phyloP scores from a whole-genome alignment of 441 rosid genomes.

The Lepidium campestre region DNA sequence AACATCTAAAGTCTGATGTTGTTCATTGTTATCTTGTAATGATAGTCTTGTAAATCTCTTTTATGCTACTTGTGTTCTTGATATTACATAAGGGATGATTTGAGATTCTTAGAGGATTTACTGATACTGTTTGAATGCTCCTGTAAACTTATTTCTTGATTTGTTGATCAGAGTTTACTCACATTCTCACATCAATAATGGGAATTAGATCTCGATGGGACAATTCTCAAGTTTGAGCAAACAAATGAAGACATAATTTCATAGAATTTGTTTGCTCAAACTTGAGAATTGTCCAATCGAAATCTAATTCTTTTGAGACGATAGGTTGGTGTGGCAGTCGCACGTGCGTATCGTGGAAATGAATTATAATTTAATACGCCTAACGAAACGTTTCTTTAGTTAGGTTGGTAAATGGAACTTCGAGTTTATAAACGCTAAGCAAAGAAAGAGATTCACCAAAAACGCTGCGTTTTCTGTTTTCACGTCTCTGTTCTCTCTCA shows the following conservation, averaged over 20 bases:
- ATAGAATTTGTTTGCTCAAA: not conserved
- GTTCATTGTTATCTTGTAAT: no score
- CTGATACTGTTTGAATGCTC: no score
- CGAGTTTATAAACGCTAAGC: not conserved
- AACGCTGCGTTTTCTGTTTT: conserved; percentile 6
- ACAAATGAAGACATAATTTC: not conserved
- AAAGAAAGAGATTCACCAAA: not conserved
- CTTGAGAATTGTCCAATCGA: not conserved
- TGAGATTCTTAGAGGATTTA: no score
- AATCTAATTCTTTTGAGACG: not conserved
- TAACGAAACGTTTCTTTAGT: not conserved
- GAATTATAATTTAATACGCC: not conserved
- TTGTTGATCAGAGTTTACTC: no score
- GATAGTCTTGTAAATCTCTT: no score
- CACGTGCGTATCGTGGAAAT: conserved; percentile 19
- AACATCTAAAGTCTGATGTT: not conserved
- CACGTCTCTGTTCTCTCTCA: not conserved
- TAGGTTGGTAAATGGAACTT: conserved; percentile 16
- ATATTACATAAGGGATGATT: no score
- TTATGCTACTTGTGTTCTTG: no score
- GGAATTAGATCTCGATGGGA: no score
- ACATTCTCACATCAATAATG: not conserved
- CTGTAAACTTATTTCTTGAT: no score
- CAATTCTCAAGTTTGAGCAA: not conserved
- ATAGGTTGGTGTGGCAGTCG: conserved; percentile 20